Evolutionary conservation across 768 basidiomycete genomes (phyloP), one percentile per base, ranked within the genome.

Genomic region (Boletellus sp.): DNA sequence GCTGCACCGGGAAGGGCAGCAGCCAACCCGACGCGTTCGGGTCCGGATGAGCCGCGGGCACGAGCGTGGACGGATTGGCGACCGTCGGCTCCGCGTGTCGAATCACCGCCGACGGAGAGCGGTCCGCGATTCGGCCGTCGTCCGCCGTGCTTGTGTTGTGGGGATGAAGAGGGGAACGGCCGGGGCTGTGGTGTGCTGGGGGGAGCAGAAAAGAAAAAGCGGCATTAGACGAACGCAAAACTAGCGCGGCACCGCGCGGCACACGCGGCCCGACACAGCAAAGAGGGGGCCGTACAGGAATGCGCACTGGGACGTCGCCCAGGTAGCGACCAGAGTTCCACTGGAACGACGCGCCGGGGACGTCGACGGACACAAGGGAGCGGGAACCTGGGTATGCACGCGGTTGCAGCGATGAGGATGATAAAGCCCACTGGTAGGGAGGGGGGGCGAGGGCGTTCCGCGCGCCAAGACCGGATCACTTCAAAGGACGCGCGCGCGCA

Each of bases 401-500:
- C 35, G 39, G 17, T 26, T 8, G 23, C 39, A 0, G 53, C 3
- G 17, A 62, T 13, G 45, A 62, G 61, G 12, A 34, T 1, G 36
- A 42, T 12, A 20, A 60, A 62, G 36, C 39, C 24, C 15, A 55
- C 61, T 62, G 41, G 35, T 17, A 28, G n/a, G 0, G 24, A 26
- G 28, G 28, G 7, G 7, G 7, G 28, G 28, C 8, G 7, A 28
- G 11, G 28, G 7, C 4, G 28, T 28, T 28, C 28, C 2, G 28
- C 28, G 11, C 28, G 7, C 28, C 28, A 6, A 2, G 28, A 8
- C 7, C 28, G 3, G 4, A 10, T 52, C 36, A 50, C 5, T 45
- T 42, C 7, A 22, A 9, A 31, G 40, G 36, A 36, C 17, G 1
- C 6, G 12, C 1, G 13, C 12, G 23, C 7, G 5, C 22, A 26